Conservation (phyloP, 371 early-diverging fungal species). For the Coemansia sp. region DNA sequence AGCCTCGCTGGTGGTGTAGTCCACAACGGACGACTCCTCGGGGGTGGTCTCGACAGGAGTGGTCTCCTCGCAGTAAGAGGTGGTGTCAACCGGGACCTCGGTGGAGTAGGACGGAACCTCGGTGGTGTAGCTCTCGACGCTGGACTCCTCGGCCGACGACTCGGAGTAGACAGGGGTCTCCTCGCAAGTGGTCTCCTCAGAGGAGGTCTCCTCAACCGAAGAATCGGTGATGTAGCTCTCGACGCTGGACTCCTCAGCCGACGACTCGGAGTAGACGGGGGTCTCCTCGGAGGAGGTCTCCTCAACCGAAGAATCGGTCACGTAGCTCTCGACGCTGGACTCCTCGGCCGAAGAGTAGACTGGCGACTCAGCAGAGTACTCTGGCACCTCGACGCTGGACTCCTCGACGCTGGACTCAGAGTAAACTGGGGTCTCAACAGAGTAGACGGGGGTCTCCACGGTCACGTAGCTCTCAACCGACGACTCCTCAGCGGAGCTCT, state of each 20-base stretch:
- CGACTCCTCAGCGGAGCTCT: constrained; percentile 11
- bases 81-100: neutral
- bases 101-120: no score
- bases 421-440: neutral
- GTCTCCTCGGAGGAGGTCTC: neutral
- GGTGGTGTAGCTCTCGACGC: constrained; percentile 2
- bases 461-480: constrained; percentile 1
- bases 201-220: no score
- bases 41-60: neutral
- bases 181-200: no score
- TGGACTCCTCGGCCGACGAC: neutral
- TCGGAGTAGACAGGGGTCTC: no score
- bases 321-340: no score
- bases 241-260: constrained; percentile 7
- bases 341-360: no score
- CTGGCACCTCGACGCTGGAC: constrained; percentile 3
- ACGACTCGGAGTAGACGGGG: neutral
- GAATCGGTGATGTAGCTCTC: constrained; percentile 1
- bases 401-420: neutral
- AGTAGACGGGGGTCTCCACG: constrained; percentile 3
- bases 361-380: no score
- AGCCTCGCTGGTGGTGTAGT: neutral
- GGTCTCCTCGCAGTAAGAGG: constrained; percentile 17
- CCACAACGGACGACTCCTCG: constrained; percentile 2
- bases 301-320: neutral